Percentiles rank a stretch among this genome's conserved stretches.
Evolutionary conservation across 1,284 basidiomycete genomes (phyloP).

Genomic region (Sparassis latifolia): DNA sequence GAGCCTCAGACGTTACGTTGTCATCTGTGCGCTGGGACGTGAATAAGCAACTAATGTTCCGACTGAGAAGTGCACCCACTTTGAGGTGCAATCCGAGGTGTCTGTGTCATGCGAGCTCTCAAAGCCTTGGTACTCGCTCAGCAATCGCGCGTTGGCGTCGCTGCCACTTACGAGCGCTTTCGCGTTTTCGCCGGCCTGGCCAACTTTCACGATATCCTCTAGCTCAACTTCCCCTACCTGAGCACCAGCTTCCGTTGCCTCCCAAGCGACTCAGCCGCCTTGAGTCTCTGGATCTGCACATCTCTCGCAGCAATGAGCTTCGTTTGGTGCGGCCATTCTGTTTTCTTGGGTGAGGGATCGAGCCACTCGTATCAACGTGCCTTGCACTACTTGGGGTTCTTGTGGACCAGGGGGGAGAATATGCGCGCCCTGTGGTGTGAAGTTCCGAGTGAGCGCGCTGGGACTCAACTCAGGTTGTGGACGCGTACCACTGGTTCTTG

Average conservation of each 20-base stretch:
- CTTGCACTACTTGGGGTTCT: slow-evolving; percentile 99
- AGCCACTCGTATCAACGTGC: slow-evolving; percentile 99
- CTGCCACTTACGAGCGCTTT: slow-evolving; percentile 36
- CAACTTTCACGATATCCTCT: slow-evolving; percentile 99
- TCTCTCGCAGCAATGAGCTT: slow-evolving; percentile 81
- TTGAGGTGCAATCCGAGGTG: slow-evolving; percentile 87
- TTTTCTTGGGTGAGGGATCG: slow-evolving; percentile 99
- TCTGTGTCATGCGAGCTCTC: slow-evolving; percentile 88
- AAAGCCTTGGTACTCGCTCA: slow-evolving; percentile 90
- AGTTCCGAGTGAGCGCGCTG: too few species aligned
- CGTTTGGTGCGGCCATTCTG: slow-evolving; percentile 66
- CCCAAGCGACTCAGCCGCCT: slow-evolving; percentile 94
- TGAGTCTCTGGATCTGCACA: slow-evolving; percentile 94
- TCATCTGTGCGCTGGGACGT: slow-evolving; percentile 56
- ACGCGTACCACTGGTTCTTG: slow-evolving; percentile 87
- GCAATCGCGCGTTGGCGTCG: slow-evolving; percentile 79
- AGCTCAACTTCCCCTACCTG: slow-evolving; percentile 96
- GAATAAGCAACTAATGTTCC: slow-evolving; percentile 1
- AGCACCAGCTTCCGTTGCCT: slow-evolving; percentile 84
- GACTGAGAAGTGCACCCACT: slow-evolving; percentile 47
- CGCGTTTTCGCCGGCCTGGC: slow-evolving; percentile 78
- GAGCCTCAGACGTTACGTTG: slow-evolving; percentile 89
- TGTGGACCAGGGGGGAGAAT: slow-evolving; percentile 93
- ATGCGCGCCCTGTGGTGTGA: slow-evolving; percentile 80
- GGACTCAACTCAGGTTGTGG: background rate